Base-by-base conservation (phyloP, 352 stramenopile species). In the Globisporangium solare region DNA sequence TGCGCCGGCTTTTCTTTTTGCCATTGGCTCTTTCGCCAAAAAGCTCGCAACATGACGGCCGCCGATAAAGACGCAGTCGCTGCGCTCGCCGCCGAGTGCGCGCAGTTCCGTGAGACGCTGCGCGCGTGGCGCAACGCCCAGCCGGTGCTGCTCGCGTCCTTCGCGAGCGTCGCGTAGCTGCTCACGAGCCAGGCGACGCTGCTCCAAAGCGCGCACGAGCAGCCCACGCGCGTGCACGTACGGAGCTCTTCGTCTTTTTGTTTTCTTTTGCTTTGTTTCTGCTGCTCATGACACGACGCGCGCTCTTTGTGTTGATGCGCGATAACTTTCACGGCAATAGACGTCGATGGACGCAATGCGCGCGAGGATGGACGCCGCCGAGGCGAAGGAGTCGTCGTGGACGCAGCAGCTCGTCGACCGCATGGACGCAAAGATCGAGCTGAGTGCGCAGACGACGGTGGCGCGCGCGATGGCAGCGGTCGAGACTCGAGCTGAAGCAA, bases 91-190 rank as follows among this genome's bases (percentile, higher is more conserved):
- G 37, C 37, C 11, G 37, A 42, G 11, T 42, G 37, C 13, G 35
- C 7, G 35, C 35, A 13, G 1, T 58, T 79, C 39, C 32, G 15
- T 10, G 56, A 50, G 14, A 73, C 52, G 58, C 56, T 91, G 17
- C 49, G 64, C 13, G 67, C 77, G 39, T 90, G 79, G 82, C 55
- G 69, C 22, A 92, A 92, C 50, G 70, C 88, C 39, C 82, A 89
- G 51, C 47, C 56, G 10, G 69, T 83, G 13, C 51, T 92, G 20
- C 61, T 66, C 2, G 60, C 64, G 40, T 71, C 73, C 13, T 75
- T 92, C n/a, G 43, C 22, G 15, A 40, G 63, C 7, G 53, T 90
- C 10, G 71, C 60, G 12, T 51, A 52, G n/a, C 56, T 84, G 48
- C 58, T 87, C 15, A 57, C 40, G 13, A 57, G 58, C 22, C 82